Evolutionary conservation across 345 rosid species (phyloP).

Genomic region (Acer negundo): DNA sequence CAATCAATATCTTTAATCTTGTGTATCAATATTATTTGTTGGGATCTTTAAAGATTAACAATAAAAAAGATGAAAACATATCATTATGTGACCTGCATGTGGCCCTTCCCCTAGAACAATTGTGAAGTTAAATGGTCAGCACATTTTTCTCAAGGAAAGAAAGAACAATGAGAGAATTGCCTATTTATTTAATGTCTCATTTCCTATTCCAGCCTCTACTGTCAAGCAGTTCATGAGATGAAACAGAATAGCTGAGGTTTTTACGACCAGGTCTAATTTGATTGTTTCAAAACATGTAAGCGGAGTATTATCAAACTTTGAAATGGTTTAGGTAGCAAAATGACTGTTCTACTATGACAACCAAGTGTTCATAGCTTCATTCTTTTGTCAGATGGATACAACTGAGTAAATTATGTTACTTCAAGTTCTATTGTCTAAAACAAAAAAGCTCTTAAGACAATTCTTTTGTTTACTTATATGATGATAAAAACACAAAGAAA

Average conservation of each 20-base stretch:
- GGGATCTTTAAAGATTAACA: background rate
- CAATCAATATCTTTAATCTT: background rate
- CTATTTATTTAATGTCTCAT: background rate
- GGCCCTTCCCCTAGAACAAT: background rate
- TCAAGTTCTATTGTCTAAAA: background rate
- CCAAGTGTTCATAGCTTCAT: background rate
- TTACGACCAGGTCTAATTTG: background rate
- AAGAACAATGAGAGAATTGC: background rate
- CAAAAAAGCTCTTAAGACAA: background rate
- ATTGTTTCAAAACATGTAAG: background rate
- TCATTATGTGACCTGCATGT: background rate
- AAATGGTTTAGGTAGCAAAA: background rate
- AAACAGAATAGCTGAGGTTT: background rate
- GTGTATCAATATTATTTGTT: background rate
- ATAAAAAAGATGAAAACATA: background rate
- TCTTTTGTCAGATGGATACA: background rate
- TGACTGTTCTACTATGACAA: no score
- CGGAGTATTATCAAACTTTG: no score
- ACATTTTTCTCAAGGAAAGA: background rate
- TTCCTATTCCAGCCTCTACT: background rate
- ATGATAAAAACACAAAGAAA: conserved; percentile 12
- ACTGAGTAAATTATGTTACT: background rate
- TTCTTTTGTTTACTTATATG: background rate
- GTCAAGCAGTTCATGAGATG: background rate
- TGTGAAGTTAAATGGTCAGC: background rate